Conservation (phyloP, 257 asterid genomes). For the Echium plantagineum region DNA sequence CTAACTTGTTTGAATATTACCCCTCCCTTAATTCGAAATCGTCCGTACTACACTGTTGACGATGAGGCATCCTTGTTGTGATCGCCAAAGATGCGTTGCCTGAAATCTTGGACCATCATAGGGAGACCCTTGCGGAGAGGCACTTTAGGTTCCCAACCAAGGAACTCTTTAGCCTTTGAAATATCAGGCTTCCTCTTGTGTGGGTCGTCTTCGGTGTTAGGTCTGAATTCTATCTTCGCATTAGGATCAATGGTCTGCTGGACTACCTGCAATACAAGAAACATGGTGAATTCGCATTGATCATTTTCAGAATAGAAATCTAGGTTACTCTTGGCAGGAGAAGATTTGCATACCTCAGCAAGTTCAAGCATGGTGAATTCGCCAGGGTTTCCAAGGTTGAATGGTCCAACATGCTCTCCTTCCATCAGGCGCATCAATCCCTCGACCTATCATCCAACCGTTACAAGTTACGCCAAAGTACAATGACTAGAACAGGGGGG, state of each 20-base stretch:
- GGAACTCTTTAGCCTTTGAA: slow-evolving; percentile 2
- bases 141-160: slow-evolving; percentile 3
- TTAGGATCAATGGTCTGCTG: not conserved
- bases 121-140: slow-evolving; percentile 1
- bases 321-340: not conserved
- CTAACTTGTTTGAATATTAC: not conserved
- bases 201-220: slow-evolving; percentile 5
- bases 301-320: not conserved
- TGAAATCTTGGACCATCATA: not conserved
- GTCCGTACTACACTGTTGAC: not conserved
- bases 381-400: slow-evolving; percentile 63
- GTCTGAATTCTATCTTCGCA: not conserved
- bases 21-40: too few species aligned
- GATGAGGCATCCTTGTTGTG: not conserved
- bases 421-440: slow-evolving; percentile 66
- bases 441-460: slow-evolving; percentile 27
- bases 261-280: slow-evolving; percentile 2
- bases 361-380: slow-evolving; percentile 67
- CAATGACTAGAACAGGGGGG: not conserved
- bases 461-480: not conserved
- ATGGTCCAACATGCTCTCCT: slow-evolving; percentile 60
- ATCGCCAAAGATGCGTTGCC: slow-evolving; percentile 3
- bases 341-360: slow-evolving; percentile 37
- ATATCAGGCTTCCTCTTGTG: slow-evolving; percentile 4
- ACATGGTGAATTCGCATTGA: too few species aligned